Conservation (phyloP, 495 filamentous ascomycete genomes). For the Trichoderma virens region DNA sequence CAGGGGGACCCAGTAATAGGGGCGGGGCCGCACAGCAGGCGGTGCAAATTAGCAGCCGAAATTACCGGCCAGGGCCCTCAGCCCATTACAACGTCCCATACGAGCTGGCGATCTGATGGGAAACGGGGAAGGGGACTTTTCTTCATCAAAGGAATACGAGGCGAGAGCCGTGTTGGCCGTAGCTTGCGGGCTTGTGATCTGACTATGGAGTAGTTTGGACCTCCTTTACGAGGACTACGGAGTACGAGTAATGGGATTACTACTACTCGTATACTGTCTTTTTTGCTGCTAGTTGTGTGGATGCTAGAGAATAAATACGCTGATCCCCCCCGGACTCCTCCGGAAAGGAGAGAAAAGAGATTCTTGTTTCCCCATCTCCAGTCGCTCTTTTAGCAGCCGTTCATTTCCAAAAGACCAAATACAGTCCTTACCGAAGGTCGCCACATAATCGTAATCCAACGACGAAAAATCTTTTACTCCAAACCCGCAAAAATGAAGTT, state of each 20-base stretch:
- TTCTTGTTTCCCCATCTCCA: background rate
- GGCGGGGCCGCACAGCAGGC: background rate
- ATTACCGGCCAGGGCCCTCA: background rate
- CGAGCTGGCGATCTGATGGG: background rate
- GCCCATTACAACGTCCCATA: background rate
- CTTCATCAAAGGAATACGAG: conserved; percentile 4
- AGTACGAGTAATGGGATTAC: background rate
- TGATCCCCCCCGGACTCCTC: background rate
- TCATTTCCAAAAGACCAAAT: background rate
- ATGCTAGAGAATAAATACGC: background rate
- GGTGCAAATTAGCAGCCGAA: background rate
- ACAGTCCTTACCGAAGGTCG: background rate
- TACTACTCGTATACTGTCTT: too few species aligned
- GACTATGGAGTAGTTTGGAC: background rate
- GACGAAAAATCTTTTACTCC: background rate
- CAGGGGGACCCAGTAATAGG: background rate
- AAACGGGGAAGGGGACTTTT: background rate
- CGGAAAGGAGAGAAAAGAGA: background rate
- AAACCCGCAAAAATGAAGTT: background rate
- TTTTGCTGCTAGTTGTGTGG: background rate
- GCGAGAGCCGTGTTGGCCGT: background rate
- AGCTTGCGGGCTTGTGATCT: background rate
- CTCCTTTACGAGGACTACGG: background rate
- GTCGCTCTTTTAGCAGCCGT: conserved; percentile 1
- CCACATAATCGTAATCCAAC: background rate